A percentile compares a stretch with the other conserved stretches of the same genome.
These are phyloP conservation scores for Marasmius oreades DNA, from an alignment of 1,284 basidiomycete species.

Conservation along the genomic window DNA sequence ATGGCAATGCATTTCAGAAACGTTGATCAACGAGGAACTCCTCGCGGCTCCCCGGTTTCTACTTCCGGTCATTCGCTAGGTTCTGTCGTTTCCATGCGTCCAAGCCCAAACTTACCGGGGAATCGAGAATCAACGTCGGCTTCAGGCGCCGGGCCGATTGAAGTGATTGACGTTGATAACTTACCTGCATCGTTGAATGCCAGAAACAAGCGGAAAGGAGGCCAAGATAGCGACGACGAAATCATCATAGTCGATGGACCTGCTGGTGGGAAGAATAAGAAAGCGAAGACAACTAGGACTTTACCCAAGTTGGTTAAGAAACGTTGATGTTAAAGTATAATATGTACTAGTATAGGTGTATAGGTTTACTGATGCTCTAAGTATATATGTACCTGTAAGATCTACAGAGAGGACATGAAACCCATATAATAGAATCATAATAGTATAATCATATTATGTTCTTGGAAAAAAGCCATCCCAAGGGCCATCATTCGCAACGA, in stretches of 20 bases:
- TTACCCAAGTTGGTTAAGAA: constrained; percentile 36
- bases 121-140: constrained; percentile 29
- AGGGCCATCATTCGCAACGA: constrained; percentile 23
- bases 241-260: constrained; percentile 52
- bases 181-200: constrained; percentile 22
- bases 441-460: constrained; percentile 7
- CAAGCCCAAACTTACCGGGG: constrained; percentile 35
- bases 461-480: constrained; percentile 55
- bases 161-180: constrained; percentile 40
- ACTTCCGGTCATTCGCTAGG: constrained; percentile 42
- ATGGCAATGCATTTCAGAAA: not conserved
- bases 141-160: constrained; percentile 31
- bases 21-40: constrained; percentile 19
- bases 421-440: constrained; percentile 3
- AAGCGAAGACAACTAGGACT: constrained; percentile 32
- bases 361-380: not conserved
- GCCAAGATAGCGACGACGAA: constrained; percentile 46
- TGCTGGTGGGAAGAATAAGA: constrained; percentile 32
- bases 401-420: not conserved
- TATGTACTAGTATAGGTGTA: not conserved
- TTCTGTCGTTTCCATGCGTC: constrained; percentile 39
- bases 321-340: constrained; percentile 13
- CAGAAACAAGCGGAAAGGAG: constrained; percentile 38
- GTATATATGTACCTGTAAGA: not conserved
- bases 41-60: constrained; percentile 42